These are phyloP conservation scores for Tetrapyrgos nigripes DNA, from an alignment of 1,284 basidiomycete species.

Conservation along the genomic window DNA sequence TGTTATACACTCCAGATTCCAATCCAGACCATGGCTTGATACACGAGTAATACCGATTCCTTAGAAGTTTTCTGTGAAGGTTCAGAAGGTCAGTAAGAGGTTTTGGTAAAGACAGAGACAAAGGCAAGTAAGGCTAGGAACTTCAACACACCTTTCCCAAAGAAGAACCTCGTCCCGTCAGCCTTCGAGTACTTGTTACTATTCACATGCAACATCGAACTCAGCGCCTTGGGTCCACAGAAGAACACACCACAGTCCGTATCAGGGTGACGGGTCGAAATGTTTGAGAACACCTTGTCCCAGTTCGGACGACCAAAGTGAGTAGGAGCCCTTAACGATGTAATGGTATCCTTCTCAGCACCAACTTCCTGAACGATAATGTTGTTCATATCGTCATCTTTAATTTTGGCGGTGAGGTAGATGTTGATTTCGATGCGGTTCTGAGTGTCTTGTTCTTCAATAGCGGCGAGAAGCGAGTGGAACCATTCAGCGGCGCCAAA, in stretches of 20 bases:
- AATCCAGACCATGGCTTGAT: not conserved
- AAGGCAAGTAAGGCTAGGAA: not conserved
- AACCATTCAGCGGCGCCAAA: conserved; percentile 91
- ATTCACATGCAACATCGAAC: conserved; percentile 74
- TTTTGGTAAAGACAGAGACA: not conserved
- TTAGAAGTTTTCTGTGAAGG: conserved; percentile 15
- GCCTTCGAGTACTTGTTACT: conserved; percentile 87
- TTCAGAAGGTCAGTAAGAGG: not conserved
- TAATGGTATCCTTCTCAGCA: conserved; percentile 88
- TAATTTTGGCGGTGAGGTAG: conserved; percentile 88
- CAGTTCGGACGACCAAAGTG: conserved; percentile 93
- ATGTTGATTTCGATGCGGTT: conserved; percentile 91
- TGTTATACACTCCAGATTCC: not conserved
- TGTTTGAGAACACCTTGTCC: conserved; percentile 81
- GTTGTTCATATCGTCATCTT: conserved; percentile 90
- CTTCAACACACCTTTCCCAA: conserved; percentile 76
- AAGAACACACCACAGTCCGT: conserved; percentile 90
- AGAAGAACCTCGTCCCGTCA: conserved; percentile 86
- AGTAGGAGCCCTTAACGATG: conserved; percentile 83
- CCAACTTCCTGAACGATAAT: conserved; percentile 81
- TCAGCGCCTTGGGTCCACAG: conserved; percentile 80
- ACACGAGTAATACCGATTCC: not conserved
- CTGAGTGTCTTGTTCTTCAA: conserved; percentile 88
- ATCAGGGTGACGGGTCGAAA: conserved; percentile 81
- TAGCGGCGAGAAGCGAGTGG: conserved; percentile 87